Base-by-base conservation (phyloP, 2,329 filamentous ascomycete genomes). In the Plectosphaerella plurivora region DNA sequence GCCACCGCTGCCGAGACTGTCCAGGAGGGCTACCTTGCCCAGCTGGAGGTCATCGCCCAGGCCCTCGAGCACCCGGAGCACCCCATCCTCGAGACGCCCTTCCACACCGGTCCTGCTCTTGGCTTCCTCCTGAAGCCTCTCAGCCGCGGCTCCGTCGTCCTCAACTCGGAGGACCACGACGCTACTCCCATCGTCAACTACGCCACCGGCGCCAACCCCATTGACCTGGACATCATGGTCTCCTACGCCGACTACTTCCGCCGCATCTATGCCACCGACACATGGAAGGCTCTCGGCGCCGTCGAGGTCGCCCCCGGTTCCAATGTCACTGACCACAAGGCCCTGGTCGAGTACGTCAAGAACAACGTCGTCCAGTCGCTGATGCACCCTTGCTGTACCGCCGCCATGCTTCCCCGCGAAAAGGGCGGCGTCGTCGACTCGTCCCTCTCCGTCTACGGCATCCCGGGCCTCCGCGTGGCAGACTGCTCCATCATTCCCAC, bases 361-460 rank as follows among this genome's bases (percentile, higher is more conserved):
- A 44, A 57, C 25, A 60, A 45, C 39, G 58, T 73, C 10, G 55
- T 57, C 64, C 68, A 54, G 69, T 59, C 69, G 2, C 68, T 71
- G 51, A 73, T 71, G 55, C 72, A 76, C 61, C 66, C 72, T 3
- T 66, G 64, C 37, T 71, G 73, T 39, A 74, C 73, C 8, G 64
- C 70, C 16, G 68, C 73, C 4, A 77, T 77, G 74, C 62, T 76
- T 51, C 69, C 72, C 8, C 63, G 55, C 25, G 63, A 65, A 50
- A 60, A 64, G 52, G 68, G 68, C 24, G 67, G 68, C 20, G 68
- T 71, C 16, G 67, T 72, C 12, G 60, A 67, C 54, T 55, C 61
- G n/a, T 60, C 59, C 14, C 60, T 71, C 48, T 53, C 56, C 47
- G 70, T 72, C 15, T 66, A 68, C 51, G 67, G 67, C 15, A 61